These are phyloP conservation scores for Giardia muris DNA, from an alignment of 208 protist species.

Conservation along the genomic window DNA sequence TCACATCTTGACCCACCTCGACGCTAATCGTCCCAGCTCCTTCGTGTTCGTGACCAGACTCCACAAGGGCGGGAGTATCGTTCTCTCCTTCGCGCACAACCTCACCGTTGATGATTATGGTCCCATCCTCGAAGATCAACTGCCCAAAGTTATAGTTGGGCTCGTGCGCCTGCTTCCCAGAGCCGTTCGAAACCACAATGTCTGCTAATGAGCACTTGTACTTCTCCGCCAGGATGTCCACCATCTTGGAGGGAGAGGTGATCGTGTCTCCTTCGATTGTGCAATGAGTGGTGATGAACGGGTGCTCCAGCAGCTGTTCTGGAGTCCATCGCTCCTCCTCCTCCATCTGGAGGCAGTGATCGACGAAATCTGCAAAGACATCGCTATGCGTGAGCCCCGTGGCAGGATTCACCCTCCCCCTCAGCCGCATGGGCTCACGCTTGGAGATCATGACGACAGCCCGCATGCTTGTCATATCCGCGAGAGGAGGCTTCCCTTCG, in stretches of 20 bases:
- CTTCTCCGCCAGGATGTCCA: background rate
- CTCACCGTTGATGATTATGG: background rate
- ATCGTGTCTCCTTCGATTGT: background rate
- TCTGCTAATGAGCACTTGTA: background rate
- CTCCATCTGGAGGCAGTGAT: background rate
- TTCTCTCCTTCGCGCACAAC: background rate
- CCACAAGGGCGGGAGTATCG: background rate
- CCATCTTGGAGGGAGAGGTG: background rate
- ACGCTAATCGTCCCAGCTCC: background rate
- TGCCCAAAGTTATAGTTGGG: background rate
- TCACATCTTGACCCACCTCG: background rate
- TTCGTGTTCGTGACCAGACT: background rate
- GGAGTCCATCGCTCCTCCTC: background rate
- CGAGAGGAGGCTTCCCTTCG: conserved; percentile 54
- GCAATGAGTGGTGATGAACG: background rate
- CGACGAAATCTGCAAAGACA: background rate
- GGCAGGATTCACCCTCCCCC: background rate
- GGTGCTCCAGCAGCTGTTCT: background rate
- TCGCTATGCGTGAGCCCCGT: background rate
- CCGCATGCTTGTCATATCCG: conserved; percentile 59
- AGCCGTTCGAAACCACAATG: background rate
- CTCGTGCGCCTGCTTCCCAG: background rate
- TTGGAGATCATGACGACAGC: conserved; percentile 55
- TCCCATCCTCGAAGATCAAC: background rate
- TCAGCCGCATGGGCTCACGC: conserved; percentile 40